Base-by-base conservation (phyloP, 345 rosid genomes). In the Eutrema yunnanense region DNA sequence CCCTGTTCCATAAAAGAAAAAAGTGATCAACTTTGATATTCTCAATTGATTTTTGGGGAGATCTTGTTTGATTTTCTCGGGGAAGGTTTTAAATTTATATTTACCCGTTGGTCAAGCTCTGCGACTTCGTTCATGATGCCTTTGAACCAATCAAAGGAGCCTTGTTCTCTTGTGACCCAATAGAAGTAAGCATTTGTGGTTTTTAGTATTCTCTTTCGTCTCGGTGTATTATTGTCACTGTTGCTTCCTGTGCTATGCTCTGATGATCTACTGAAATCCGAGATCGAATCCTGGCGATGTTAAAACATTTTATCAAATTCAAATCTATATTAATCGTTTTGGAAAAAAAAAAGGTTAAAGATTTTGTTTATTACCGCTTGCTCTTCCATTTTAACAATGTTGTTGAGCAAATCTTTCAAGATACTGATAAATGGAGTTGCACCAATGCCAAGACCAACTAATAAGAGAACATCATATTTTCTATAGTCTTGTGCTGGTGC, bases 351-450 rank as follows among this genome's bases (percentile, higher is more conserved):
- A 46, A n/a, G 34, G n/a, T 12, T 30, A 10, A 27, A 54, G 8
- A 14, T 4, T 16, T 30, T 30, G 34, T 9, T 46, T 33, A 29
- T 54, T 65, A 92, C 99, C 5, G 94, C 96, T 51, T 82, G 90
- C 75, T 95, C 99, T 74, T 95, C 99, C 88, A 82, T 87, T 81
- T 82, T 92, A 57, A 95, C 86, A 36, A 80, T 88, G 94, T 85
- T 88, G 82, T 87, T 92, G 49, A 95, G 88, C 81, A 95, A 73
- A 84, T 95, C 99, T 78, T 92, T 95, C 53, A 95, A 77, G 78
- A 95, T 90, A 78, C 99, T 95, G 72, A 95, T 95, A 84, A 95
- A 95, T 26, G 99, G 99, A 61, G 99, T 95, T 5, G 99, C 99
- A 62, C 99, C 99, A 63, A 95, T 95, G 60, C 99, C 99, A 40